Base-by-base conservation (phyloP, 108 stramenopile species). In the Cylindrotheca closterium region DNA sequence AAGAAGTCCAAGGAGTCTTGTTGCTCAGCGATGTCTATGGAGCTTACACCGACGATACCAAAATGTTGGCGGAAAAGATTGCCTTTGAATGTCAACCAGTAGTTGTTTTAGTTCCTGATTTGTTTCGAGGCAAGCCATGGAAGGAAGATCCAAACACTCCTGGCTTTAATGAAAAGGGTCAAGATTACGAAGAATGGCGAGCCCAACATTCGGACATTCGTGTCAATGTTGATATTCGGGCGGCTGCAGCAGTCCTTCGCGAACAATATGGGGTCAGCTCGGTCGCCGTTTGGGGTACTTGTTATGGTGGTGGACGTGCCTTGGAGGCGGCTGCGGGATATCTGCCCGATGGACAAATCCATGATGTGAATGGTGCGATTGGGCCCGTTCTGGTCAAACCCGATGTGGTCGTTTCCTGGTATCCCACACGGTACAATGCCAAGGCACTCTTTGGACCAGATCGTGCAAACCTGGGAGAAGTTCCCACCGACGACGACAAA, bases 61-160 rank as follows among this genome's bases (percentile, higher is more conserved):
- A 65, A 50, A 68, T 79, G 2, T 62, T 93, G 51, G 89, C 89
- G 23, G 92, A 90, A 61, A 93, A 91, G 55, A 89, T 93, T 72
- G 92, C 92, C n/a, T 93, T 90, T 47, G 92, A 93, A 55, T 93
- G 92, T 69, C 92, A 93, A 67, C 92, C 92, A 18, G 83, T 88
- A 30, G 92, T 93, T 23, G 88, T 90, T 26, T 76, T 93, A 60
- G 92, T 70, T 24, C 92, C 92, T 3, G 92, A 93, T 74, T 60
- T 93, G 19, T 93, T 93, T 71, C 56, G 84, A 15, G 87, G 84
- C 8, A 70, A 74, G 2, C 92, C 92, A 7, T 93, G 92, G 92
- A 71, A 64, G 32, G 84, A 79, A 57, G 71, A 66, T 33, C 15
- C 64, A 8, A 32, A 63, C 22, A 78, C 72, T 30, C 69, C 74